These are phyloP conservation scores for Leccinum imitatum DNA, from an alignment of 768 basidiomycete species.

Conservation along the genomic window DNA sequence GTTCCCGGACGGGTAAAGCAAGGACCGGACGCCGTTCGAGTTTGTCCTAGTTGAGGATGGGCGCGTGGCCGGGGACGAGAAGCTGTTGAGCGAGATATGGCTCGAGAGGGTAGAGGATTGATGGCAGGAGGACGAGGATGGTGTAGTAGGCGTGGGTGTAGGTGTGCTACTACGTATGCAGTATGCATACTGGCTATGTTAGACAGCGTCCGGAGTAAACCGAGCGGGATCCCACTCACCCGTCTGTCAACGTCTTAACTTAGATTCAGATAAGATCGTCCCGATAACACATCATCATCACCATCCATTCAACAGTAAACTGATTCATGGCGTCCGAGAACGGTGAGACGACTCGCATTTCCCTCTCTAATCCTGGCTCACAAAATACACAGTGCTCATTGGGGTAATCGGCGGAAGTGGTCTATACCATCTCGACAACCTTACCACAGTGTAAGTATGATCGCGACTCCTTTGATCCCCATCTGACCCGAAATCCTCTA, in stretches of 20 bases:
- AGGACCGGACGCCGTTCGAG: constrained; percentile 35
- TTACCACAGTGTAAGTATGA: constrained; percentile 74
- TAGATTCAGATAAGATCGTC: not conserved
- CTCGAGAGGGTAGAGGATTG: not conserved
- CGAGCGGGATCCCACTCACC: not conserved
- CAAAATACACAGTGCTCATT: constrained; percentile 55
- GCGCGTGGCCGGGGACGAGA: constrained; percentile 23
- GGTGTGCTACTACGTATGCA: too few species aligned
- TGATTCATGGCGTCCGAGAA: constrained; percentile 18
- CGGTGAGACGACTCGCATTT: constrained; percentile 1
- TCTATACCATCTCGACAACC: constrained; percentile 88
- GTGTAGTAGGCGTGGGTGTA: too few species aligned
- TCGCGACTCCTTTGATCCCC: not conserved
- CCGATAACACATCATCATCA: not conserved
- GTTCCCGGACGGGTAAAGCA: constrained; percentile 40
- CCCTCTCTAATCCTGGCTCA: not conserved
- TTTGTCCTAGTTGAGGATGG: constrained; percentile 24
- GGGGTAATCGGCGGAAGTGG: constrained; percentile 94
- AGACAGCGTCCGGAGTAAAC: not conserved
- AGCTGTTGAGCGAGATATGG: not conserved
- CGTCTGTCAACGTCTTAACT: not conserved
- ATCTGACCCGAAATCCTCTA: not conserved
- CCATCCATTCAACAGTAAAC: not conserved
- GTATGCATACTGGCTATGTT: too few species aligned
- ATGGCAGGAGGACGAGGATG: too few species aligned